Evolutionary conservation across 345 rosid species (phyloP).

Genomic region (Pistacia atlantica): DNA sequence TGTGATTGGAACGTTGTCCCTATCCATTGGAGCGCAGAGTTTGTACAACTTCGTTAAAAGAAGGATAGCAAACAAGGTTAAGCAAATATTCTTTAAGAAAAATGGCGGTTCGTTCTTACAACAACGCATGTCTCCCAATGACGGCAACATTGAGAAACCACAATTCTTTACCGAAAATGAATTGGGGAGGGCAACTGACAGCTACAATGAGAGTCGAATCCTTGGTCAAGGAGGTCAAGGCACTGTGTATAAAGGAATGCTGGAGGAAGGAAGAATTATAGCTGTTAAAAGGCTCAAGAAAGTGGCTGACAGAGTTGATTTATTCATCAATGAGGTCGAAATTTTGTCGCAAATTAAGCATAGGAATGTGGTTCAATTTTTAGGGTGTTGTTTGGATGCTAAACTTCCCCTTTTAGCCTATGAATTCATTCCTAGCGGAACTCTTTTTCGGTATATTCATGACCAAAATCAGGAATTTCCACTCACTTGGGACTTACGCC

Average conservation of each 20-base stretch:
- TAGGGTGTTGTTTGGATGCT: too few relatives aligned
- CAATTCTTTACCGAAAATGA: not conserved
- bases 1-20: not conserved
- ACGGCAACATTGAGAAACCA: not conserved
- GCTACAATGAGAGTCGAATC: not conserved
- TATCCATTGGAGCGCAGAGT: not conserved
- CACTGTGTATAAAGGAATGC: not conserved
- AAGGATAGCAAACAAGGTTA: conserved; percentile 8
- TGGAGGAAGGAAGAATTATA: not conserved
- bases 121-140: not conserved
- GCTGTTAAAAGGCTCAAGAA: not conserved
- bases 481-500: not conserved
- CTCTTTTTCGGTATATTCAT: not conserved
- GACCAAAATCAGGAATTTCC: not conserved
- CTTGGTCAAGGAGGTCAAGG: not conserved
- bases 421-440: not conserved
- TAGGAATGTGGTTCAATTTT: not conserved
- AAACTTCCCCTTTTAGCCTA: not conserved
- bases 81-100: conserved; percentile 5
- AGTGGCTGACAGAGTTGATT: not conserved
- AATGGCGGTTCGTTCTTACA: not conserved
- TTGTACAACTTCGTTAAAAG: not conserved
- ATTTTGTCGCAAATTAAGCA: not conserved
- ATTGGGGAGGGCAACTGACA: not conserved
- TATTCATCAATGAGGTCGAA: not conserved